Percentiles rank a stretch among this genome's conserved stretches.
Evolutionary conservation across 2,329 filamentous ascomycete species (phyloP).

Genomic region (Epichloe brachyelytri): DNA sequence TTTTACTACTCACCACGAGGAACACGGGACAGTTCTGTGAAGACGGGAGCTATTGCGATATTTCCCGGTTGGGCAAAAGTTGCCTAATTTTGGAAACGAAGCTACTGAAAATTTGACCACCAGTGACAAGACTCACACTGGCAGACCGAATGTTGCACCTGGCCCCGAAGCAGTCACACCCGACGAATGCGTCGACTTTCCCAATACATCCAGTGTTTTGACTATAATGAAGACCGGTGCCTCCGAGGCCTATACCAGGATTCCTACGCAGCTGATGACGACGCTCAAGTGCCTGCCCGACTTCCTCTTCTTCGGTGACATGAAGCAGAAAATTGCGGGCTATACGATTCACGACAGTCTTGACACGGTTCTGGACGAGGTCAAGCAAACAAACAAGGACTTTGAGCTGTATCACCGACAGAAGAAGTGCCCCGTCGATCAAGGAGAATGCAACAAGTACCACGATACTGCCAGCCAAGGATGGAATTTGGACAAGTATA

Average conservation of each 20-base stretch:
- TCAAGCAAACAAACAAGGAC: slow-evolving; percentile 32
- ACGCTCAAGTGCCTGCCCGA: slow-evolving; percentile 35
- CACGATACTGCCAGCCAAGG: slow-evolving; percentile 18
- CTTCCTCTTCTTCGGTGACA: slow-evolving; percentile 45
- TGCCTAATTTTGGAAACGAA: slow-evolving; percentile 1
- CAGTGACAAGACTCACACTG: background rate
- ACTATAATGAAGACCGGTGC: slow-evolving; percentile 46
- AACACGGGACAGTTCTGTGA: slow-evolving; percentile 18
- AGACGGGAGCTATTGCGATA: slow-evolving; percentile 16
- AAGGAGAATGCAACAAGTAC: slow-evolving; percentile 29
- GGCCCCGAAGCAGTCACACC: slow-evolving; percentile 10
- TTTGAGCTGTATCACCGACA: slow-evolving; percentile 37
- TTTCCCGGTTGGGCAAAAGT: slow-evolving; percentile 4
- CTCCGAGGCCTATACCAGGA: slow-evolving; percentile 35
- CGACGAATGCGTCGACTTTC: slow-evolving; percentile 25
- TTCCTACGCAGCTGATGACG: slow-evolving; percentile 43
- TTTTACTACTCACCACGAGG: slow-evolving; percentile 21
- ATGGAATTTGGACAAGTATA: slow-evolving; percentile 49
- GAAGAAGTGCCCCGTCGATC: slow-evolving; percentile 30
- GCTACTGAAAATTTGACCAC: background rate
- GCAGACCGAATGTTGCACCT: background rate
- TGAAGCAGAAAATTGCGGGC: slow-evolving; percentile 34
- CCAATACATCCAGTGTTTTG: slow-evolving; percentile 32
- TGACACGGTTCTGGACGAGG: slow-evolving; percentile 28
- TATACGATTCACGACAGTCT: slow-evolving; percentile 33